Evolutionary conservation across 2,329 filamentous ascomycete genomes (phyloP).

Genomic region (Pseudogymnoascus verrucosus): DNA sequence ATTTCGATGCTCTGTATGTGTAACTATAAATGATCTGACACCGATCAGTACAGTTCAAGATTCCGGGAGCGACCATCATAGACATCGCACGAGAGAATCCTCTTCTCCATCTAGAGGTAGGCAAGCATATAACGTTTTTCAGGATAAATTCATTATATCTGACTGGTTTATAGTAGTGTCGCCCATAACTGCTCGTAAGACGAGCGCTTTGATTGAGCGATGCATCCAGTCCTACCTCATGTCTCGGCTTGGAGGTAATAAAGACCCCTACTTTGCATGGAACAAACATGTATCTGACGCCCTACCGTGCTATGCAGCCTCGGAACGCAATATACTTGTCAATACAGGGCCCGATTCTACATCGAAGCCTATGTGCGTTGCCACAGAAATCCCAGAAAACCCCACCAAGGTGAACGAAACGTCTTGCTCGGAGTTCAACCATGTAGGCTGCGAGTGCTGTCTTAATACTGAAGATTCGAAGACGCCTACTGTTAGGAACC

Average conservation of each 20-base stretch:
- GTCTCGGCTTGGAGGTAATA: conserved; percentile 27
- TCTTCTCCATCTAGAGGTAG: background rate
- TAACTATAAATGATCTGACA: conserved; percentile 75
- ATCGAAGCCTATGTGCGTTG: background rate
- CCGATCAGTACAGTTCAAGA: conserved; percentile 22
- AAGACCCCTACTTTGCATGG: conserved; percentile 21
- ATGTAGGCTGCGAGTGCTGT: background rate
- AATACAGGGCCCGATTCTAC: background rate
- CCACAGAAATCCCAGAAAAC: background rate
- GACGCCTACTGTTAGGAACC: background rate
- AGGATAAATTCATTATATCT: background rate
- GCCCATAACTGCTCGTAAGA: conserved; percentile 52
- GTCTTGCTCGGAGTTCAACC: background rate
- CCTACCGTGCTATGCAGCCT: background rate
- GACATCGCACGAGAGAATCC: background rate
- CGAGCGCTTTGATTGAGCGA: conserved; percentile 47
- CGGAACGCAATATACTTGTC: background rate
- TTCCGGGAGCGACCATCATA: background rate
- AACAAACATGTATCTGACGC: background rate
- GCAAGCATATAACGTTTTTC: background rate
- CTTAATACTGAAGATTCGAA: background rate
- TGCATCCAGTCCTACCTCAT: conserved; percentile 45
- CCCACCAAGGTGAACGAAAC: background rate
- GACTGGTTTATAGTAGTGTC: conserved; percentile 30
- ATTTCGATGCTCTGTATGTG: conserved; percentile 76